Base-by-base conservation (phyloP, 2,329 filamentous ascomycete species). In the Fusarium sp. region DNA sequence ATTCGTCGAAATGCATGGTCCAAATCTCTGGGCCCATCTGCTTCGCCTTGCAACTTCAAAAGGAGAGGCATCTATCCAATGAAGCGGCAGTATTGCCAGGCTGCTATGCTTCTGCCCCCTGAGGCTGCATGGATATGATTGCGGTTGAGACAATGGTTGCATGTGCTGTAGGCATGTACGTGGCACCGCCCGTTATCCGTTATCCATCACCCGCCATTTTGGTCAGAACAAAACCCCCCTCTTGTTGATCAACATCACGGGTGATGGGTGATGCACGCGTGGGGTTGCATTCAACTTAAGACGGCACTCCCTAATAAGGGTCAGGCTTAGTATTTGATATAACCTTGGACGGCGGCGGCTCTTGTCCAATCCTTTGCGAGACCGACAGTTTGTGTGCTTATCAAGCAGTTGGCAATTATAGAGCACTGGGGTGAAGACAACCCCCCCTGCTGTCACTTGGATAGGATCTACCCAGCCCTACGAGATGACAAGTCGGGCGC, bases 161-260 rank as follows among this genome's bases (percentile, higher is more conserved):
- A 45, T 66, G 48, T 57, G 39, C 39, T 57, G 25, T 48, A 57
- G 31, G 45, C 39, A 51, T 62, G 64, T 72, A 72, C 70, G 70
- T 72, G 70, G 70, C 70, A 72, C 54, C 69, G 69, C 54, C 69
- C 64, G 69, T 64, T 72, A 72, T 69, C 68, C 68, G 62, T 69
- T 62, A 69, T 62, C 56, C 62, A 61, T 68, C 69, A 57, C 42
- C 63, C 56, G 69, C 69, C 65, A 33, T 67, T 60, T 51, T 35
- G 44, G 66, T 29, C 23, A 57, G 35, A 25, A 29, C 29, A 33
- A 33, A 33, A 54, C 23, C 57, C 41, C 37, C 44, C 58, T 61
- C 55, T n/a, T 63, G 67, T 67, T 72, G 70, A 72, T 72, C 65
- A 69, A 62, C 52, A 66, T 70, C 52, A 70, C 69, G 23, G 60